Percentiles rank a stretch among this genome's conserved stretches.
These are phyloP conservation scores for Helotiales sp. DNA, from an alignment of 2,329 filamentous ascomycete genomes.

Conservation along the genomic window DNA sequence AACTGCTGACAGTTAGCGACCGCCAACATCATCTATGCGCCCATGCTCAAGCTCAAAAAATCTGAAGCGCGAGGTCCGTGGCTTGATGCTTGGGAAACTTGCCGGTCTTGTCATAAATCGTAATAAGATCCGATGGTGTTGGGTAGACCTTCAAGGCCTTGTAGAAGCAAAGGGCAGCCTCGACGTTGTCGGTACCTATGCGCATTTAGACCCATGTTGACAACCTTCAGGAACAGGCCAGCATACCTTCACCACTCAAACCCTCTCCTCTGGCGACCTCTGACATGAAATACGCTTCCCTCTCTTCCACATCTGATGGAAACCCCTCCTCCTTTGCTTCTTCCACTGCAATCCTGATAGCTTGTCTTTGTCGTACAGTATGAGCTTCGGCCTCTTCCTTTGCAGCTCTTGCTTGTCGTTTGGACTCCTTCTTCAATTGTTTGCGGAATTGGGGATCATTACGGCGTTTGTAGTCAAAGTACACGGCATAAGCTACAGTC, in stretches of 20 bases:
- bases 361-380: slow-evolving; percentile 66
- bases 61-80: background rate
- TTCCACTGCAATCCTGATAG: slow-evolving; percentile 74
- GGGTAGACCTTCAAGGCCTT: slow-evolving; percentile 99
- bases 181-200: slow-evolving; percentile 66
- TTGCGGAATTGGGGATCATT: slow-evolving; percentile 65
- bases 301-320: slow-evolving; percentile 86
- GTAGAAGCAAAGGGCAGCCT: slow-evolving; percentile 94
- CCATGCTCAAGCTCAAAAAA: background rate
- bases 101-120: slow-evolving; percentile 95
- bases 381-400: slow-evolving; percentile 71
- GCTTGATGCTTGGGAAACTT: background rate
- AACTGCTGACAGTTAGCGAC: slow-evolving; percentile 21
- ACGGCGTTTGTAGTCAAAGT: slow-evolving; percentile 69
- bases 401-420: slow-evolving; percentile 67
- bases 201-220: too few relatives aligned
- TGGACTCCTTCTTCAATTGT: slow-evolving; percentile 72
- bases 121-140: slow-evolving; percentile 86
- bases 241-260: slow-evolving; percentile 77
- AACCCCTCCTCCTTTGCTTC: slow-evolving; percentile 89
- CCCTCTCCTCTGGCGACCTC: slow-evolving; percentile 88
- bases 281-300: slow-evolving; percentile 94
- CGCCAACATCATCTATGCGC: background rate
- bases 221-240: too few relatives aligned
- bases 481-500: slow-evolving; percentile 59